Percentiles rank a stretch among this genome's conserved stretches.
Conservation (phyloP, 176 grass and related monocot genomes). For the Dactylis glomerata region DNA sequence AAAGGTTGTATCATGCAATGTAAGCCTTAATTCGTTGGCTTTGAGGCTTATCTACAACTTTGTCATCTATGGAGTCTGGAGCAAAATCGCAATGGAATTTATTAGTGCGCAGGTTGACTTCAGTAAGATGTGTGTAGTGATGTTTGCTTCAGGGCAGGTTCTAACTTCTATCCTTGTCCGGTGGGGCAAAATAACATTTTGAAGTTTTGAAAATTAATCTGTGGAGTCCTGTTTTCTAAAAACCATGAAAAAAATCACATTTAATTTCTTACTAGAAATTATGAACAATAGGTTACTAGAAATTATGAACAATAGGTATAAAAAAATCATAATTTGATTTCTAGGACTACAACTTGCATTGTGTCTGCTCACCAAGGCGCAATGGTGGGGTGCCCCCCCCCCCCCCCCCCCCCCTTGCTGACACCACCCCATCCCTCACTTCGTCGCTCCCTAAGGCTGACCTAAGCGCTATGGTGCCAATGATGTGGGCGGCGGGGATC, state of each 20-base stretch:
- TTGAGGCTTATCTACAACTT: not conserved
- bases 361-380: too few relatives aligned
- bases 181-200: not conserved
- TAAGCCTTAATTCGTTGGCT: not conserved
- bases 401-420: too few relatives aligned
- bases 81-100: not conserved
- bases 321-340: too few relatives aligned
- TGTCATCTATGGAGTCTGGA: not conserved
- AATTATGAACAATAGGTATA: too few relatives aligned
- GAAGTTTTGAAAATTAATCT: not conserved
- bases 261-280: not conserved
- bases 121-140: not conserved
- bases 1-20: not conserved
- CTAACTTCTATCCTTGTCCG: not conserved
- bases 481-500: too few relatives aligned
- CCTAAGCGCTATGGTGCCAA: too few relatives aligned
- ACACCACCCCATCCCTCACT: too few relatives aligned
- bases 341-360: too few relatives aligned
- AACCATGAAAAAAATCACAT: not conserved
- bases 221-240: not conserved
- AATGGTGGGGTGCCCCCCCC: too few relatives aligned
- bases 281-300: too few relatives aligned
- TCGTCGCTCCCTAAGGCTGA: too few relatives aligned
- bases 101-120: not conserved
- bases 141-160: not conserved